Percentiles rank a stretch among this genome's conserved stretches.
Evolutionary conservation across 345 rosid genomes (phyloP).

Genomic region (Aethionema arabicum): DNA sequence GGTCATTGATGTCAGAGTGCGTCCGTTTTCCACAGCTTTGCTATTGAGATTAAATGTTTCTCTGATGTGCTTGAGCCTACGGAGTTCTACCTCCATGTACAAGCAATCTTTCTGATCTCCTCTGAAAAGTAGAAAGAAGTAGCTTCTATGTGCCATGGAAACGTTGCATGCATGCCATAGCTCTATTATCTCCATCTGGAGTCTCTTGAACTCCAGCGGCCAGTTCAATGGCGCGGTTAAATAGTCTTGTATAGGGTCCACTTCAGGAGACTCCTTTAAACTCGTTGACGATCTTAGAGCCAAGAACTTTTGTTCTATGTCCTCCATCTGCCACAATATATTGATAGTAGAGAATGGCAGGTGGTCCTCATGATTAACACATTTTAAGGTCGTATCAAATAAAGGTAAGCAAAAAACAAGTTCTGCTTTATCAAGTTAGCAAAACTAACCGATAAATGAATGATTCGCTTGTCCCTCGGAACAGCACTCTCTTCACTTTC

Average conservation of each 20-base stretch:
- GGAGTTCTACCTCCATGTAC: conserved; percentile 88
- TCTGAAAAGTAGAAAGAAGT: conserved; percentile 78
- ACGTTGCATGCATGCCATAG: conserved; percentile 82
- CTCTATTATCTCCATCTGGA: conserved; percentile 68
- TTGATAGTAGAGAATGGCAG: not conserved
- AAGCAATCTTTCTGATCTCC: conserved; percentile 77
- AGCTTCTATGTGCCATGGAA: conserved; percentile 80
- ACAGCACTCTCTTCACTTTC: conserved; percentile 29
- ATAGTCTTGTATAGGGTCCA: conserved; percentile 70
- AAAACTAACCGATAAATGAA: conserved; percentile 43
- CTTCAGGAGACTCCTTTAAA: conserved; percentile 63
- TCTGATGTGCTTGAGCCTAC: conserved; percentile 65
- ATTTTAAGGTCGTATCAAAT: conserved; percentile 9
- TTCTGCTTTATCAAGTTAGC: conserved; percentile 13
- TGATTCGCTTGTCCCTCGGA: conserved; percentile 41
- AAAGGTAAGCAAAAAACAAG: conserved; percentile 22
- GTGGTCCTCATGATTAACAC: conserved; percentile 6
- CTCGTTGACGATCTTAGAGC: conserved; percentile 39
- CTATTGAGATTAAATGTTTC: conserved; percentile 48
- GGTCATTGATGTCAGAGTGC: conserved; percentile 40
- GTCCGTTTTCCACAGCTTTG: conserved; percentile 56
- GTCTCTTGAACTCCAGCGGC: conserved; percentile 65
- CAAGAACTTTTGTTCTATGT: conserved; percentile 35
- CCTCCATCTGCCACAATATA: conserved; percentile 48
- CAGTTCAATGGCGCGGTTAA: conserved; percentile 42